Conservation (phyloP, 2,329 filamentous ascomycete genomes). For the Trichoderma afroharzianum region DNA sequence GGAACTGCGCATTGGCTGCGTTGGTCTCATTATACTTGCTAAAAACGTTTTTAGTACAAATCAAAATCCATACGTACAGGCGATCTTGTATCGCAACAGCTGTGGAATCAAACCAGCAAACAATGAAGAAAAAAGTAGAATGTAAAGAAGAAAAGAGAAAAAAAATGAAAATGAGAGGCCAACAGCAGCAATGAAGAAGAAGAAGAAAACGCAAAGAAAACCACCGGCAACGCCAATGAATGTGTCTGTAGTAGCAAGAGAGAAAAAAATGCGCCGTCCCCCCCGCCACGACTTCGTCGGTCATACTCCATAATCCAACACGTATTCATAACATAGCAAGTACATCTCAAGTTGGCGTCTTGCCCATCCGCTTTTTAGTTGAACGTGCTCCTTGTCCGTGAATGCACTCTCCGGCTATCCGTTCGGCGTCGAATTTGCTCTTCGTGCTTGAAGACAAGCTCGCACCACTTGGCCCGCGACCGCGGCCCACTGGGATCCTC, state of each 20-base stretch:
- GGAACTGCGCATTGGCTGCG: slow-evolving; percentile 16
- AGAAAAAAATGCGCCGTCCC: slow-evolving; percentile 12
- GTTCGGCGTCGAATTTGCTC: slow-evolving; percentile 54
- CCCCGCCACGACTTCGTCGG: slow-evolving; percentile 1
- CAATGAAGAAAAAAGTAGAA: slow-evolving; percentile 16
- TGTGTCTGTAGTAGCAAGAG: slow-evolving; percentile 14
- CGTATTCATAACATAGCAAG: slow-evolving; percentile 16
- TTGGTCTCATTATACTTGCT: slow-evolving; percentile 19
- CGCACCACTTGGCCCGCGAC: slow-evolving; percentile 61
- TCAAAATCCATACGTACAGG: slow-evolving; percentile 18
- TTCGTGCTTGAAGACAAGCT: slow-evolving; percentile 62
- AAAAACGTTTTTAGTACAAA: slow-evolving; percentile 19
- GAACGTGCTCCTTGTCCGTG: slow-evolving; percentile 57
- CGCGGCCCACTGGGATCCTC: slow-evolving; percentile 43
- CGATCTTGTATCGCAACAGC: slow-evolving; percentile 5
- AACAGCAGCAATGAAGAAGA: slow-evolving; percentile 21
- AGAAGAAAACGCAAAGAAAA: slow-evolving; percentile 10
- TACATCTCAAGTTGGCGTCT: slow-evolving; percentile 7
- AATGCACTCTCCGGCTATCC: slow-evolving; percentile 51
- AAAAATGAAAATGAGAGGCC: neutral
- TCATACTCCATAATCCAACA: slow-evolving; percentile 19
- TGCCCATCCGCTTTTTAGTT: slow-evolving; percentile 32
- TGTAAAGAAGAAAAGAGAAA: slow-evolving; percentile 13
- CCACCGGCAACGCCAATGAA: slow-evolving; percentile 19
- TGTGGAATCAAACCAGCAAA: slow-evolving; percentile 8